Evolutionary conservation across 208 protist species (phyloP), one percentile per base, ranked within the genome.

Genomic region (Leishmania amazonensis): DNA sequence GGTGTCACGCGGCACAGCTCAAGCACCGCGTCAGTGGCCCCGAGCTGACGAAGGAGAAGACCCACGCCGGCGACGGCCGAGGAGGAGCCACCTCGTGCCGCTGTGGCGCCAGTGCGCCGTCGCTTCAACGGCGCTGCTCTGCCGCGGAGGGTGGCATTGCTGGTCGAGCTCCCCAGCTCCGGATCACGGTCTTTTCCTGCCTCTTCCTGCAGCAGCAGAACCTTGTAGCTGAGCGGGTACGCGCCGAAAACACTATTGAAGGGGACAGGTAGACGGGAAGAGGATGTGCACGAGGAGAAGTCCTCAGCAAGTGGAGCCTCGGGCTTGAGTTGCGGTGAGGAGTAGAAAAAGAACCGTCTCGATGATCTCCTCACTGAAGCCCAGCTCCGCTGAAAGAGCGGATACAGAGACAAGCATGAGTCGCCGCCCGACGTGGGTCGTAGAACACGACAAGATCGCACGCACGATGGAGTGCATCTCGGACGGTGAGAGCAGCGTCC

Each of bases 311-410:
- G 24, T 21, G 17, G 54, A 2, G 54, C 40, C 3, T n/a, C 13
- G 38, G 4, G 40, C 35, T n/a, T 75, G 11, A 38, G 35, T 47
- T 6, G 64, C 73, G 2, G 75, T 68, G 21, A 96, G 65, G 49
- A 97, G 49, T 67, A 95, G 75, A 75, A 96, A 98, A 1, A 98
- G 81, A 21, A 98, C 79, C 28, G 93, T 98, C 82, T 96, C 95
- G 42, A 96, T 84, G 2, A 88, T 89, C 78, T 96, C 95, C 58
- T 93, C 91, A 75, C 81, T 83, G 49, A 95, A 84, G 40, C 83
- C 83, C 21, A 98, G 81, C 83, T 92, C 85, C 49, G 87, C 86
- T 24, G 95, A 88, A 24, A 96, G 86, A 51, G 88, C 80, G 3
- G 81, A 79, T 15, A 86, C 75, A 28, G 89, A 91, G n/a, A 98